Evolutionary conservation across 805 yeast species (phyloP).

Genomic region (Cyberlindnera mississippiensis): DNA sequence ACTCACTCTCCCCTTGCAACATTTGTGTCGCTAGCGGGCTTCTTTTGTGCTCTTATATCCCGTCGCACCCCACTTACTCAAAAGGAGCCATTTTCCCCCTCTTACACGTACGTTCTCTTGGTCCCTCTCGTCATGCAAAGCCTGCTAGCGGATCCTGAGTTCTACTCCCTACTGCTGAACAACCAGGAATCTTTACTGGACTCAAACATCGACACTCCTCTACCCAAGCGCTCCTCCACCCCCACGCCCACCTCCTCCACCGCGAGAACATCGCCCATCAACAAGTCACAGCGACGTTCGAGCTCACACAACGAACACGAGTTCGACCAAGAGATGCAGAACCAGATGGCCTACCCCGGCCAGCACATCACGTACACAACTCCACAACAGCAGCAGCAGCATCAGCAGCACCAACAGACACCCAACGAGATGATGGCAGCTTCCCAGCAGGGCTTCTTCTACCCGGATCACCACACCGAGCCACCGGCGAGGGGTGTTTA

Average conservation of each 20-base stretch:
- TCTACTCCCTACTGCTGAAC: slow-evolving; percentile 21
- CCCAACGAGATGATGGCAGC: background rate
- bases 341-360: slow-evolving; percentile 12
- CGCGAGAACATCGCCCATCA: background rate
- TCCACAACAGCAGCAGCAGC: background rate
- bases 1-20: background rate
- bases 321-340: slow-evolving; percentile 4
- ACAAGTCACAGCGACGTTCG: background rate
- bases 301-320: background rate
- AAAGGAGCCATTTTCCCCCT: slow-evolving; percentile 1
- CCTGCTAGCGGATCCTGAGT: slow-evolving; percentile 23
- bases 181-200: slow-evolving; percentile 14
- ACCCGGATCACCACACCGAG: slow-evolving; percentile 9
- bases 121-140: slow-evolving; percentile 17
- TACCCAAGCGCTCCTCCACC: background rate
- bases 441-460: background rate
- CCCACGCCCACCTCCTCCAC: slow-evolving; percentile 9
- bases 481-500: slow-evolving; percentile 8
- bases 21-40: no score
- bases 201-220: no score
- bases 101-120: background rate
- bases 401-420: background rate
- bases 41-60: background rate
- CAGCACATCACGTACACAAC: slow-evolving; percentile 6
- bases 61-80: background rate